Conservation (phyloP, 345 rosid species). For the Noccaea bulbosa region DNA sequence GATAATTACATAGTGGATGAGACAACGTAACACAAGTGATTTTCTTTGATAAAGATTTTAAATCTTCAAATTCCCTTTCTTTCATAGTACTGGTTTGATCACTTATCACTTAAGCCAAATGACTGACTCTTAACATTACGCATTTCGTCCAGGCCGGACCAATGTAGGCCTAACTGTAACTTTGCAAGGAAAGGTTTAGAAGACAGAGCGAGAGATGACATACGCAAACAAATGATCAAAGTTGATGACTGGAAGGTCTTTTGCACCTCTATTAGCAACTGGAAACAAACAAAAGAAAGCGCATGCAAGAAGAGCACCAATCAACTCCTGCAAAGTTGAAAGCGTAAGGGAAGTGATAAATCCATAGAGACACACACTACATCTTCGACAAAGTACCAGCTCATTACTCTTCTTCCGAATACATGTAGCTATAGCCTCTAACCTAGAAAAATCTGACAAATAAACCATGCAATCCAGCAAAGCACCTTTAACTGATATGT, state of each 20-base stretch:
- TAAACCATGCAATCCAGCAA: not conserved
- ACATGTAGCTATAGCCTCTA: not conserved
- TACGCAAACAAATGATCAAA: slow-evolving; percentile 84
- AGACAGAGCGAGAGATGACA: slow-evolving; percentile 51
- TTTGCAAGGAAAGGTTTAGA: slow-evolving; percentile 19
- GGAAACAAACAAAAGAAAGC: slow-evolving; percentile 91
- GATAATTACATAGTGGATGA: slow-evolving; percentile 8
- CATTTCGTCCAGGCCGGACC: not conserved
- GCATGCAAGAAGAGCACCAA: slow-evolving; percentile 82
- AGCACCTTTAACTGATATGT: not conserved
- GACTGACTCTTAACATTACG: slow-evolving; percentile 3
- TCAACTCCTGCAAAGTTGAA: slow-evolving; percentile 69
- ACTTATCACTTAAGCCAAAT: slow-evolving; percentile 21
- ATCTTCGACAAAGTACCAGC: slow-evolving; percentile 18
- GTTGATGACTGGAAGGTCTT: slow-evolving; percentile 76
- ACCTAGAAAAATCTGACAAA: not conserved
- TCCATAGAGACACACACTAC: slow-evolving; percentile 18
- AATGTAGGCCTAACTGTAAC: not conserved
- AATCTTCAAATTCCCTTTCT: slow-evolving; percentile 4
- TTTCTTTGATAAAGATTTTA: not conserved
- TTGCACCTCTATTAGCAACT: slow-evolving; percentile 55
- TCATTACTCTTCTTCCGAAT: slow-evolving; percentile 2
- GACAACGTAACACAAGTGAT: slow-evolving; percentile 4
- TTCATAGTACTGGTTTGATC: slow-evolving; percentile 5
- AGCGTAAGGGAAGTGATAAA: slow-evolving; percentile 4